phyloP scores from a whole-genome alignment of 495 filamentous ascomycete genomes.

The Xylaria sp. region DNA sequence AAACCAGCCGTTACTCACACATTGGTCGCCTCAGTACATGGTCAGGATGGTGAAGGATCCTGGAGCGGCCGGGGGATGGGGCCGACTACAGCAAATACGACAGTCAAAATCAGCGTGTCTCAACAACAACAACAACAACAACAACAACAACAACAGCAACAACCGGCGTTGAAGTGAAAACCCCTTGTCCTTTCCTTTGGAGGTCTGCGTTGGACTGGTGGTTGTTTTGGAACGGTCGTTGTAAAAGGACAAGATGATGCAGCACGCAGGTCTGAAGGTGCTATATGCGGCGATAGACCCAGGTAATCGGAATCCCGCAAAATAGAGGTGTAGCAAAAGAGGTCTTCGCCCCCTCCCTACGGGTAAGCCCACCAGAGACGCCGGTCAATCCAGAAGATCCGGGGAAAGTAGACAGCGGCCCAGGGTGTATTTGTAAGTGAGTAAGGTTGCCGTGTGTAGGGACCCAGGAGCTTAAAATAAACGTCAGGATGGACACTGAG shows the following conservation, averaged over 20 bases:
- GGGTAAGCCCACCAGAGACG: conserved; percentile 21
- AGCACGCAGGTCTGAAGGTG: background rate
- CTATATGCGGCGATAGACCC: conserved; percentile 1
- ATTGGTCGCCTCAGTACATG: conserved; percentile 43
- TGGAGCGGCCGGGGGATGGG: conserved; percentile 5
- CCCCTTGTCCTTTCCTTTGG: background rate
- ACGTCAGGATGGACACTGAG: conserved; percentile 8
- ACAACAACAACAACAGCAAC: too few relatives aligned
- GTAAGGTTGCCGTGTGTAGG: conserved; percentile 14
- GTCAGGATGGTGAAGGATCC: conserved; percentile 28
- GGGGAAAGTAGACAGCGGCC: conserved; percentile 6
- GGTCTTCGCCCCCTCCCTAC: conserved; percentile 13
- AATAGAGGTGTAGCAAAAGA: conserved; percentile 11
- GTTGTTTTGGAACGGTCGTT: background rate
- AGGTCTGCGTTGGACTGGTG: background rate
- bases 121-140: conserved; percentile 9
- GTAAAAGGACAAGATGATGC: conserved; percentile 8
- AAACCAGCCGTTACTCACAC: conserved; percentile 43
- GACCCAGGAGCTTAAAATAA: conserved; percentile 16
- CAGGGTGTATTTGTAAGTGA: conserved; percentile 16
- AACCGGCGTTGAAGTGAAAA: background rate
- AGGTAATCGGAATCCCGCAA: conserved; percentile 5
- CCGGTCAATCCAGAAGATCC: conserved; percentile 21
- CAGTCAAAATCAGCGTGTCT: background rate
- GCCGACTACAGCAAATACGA: conserved; percentile 19